A percentile compares a stretch with the other conserved stretches of the same genome.
These are phyloP conservation scores for Xylaria grammica DNA, from an alignment of 495 filamentous ascomycete genomes.

Conservation along the genomic window DNA sequence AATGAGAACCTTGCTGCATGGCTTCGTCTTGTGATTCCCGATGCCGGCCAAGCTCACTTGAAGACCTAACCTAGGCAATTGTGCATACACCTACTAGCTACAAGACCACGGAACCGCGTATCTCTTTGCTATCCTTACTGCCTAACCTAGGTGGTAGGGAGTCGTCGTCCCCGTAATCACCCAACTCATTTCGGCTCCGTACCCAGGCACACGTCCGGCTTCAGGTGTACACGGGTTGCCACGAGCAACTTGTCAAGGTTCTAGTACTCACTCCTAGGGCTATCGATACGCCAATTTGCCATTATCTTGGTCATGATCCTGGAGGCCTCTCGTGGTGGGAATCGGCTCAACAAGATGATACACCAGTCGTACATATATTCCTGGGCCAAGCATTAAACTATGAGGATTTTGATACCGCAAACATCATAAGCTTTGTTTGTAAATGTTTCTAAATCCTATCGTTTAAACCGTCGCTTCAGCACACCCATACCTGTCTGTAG, in stretches of 20 bases:
- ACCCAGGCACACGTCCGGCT: slow-evolving; percentile 5
- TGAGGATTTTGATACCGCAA: background rate
- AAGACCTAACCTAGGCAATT: too few relatives aligned
- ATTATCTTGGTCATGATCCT: background rate
- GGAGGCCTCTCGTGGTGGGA: slow-evolving; percentile 12
- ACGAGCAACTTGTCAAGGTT: background rate
- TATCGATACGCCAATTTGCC: background rate
- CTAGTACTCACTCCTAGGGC: background rate
- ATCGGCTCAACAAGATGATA: slow-evolving; percentile 2
- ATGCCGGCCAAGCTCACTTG: background rate
- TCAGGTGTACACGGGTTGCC: background rate
- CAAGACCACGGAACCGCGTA: slow-evolving; percentile 5
- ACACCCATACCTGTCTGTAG: background rate
- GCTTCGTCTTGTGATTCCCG: background rate
- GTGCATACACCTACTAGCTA: too few relatives aligned
- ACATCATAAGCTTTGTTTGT: background rate
- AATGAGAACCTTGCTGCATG: slow-evolving; percentile 1
- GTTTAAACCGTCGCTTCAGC: background rate
- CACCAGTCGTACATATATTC: background rate
- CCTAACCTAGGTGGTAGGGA: background rate
- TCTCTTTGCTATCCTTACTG: background rate
- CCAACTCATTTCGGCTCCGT: slow-evolving; percentile 12
- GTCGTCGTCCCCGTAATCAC: background rate
- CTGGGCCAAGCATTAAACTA: background rate
- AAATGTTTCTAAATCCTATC: background rate